A percentile compares a stretch with the other conserved stretches of the same genome.
phyloP scores from a whole-genome alignment of 805 yeast species.

The Starmera caribaea region DNA sequence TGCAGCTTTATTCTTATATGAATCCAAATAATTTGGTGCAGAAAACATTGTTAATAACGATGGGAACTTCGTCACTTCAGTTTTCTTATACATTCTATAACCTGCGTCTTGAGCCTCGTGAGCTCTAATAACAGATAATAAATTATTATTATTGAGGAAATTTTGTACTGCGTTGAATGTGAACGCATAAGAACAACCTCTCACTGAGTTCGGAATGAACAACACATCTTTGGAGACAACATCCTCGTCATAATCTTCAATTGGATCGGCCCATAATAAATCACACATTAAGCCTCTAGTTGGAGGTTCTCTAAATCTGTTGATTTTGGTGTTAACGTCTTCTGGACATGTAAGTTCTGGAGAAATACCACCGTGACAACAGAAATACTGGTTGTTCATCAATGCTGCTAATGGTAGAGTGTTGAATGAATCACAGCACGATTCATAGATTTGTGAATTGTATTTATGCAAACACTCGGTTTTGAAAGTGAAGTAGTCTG shows the following conservation, averaged over 20 bases:
- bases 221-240: constrained; percentile 27
- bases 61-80: constrained; percentile 81
- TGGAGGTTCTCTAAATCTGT: constrained; percentile 89
- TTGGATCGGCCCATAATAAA: constrained; percentile 91
- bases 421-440: constrained; percentile 69
- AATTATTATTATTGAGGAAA: constrained; percentile 67
- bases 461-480: constrained; percentile 86
- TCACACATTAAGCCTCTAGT: constrained; percentile 92
- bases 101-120: constrained; percentile 99
- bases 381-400: constrained; percentile 88
- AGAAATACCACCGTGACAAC: constrained; percentile 94
- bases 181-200: constrained; percentile 91
- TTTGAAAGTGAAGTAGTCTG: constrained; percentile 89
- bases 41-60: constrained; percentile 84
- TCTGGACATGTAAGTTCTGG: constrained; percentile 68
- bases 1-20: constrained; percentile 92
- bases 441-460: constrained; percentile 52
- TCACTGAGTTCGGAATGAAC: constrained; percentile 58
- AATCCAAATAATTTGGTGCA: constrained; percentile 91
- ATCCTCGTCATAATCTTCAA: constrained; percentile 76
- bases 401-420: constrained; percentile 87
- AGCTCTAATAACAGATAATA: constrained; percentile 83
- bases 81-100: constrained; percentile 84
- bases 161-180: constrained; percentile 69
- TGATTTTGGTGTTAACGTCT: constrained; percentile 50